Percentiles rank a stretch among this genome's conserved stretches.
phyloP scores from a whole-genome alignment of 1,139 yeast species.

The Scheffersomyces lignicola region DNA sequence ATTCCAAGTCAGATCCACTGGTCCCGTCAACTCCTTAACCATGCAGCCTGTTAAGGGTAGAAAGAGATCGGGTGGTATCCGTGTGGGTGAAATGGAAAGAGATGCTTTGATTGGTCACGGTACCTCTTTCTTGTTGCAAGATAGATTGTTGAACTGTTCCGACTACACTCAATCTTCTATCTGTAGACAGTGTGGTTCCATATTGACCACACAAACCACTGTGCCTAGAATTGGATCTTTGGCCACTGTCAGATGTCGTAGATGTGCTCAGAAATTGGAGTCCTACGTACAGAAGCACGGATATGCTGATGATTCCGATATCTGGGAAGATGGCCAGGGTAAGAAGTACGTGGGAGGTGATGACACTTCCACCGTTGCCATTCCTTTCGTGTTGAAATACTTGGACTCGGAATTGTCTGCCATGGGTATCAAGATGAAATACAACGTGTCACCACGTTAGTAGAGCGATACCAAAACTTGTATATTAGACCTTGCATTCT shows the following conservation, averaged over 20 bases:
- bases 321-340: slow-evolving; percentile 98
- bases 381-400: slow-evolving; percentile 94
- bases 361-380: slow-evolving; percentile 89
- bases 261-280: slow-evolving; percentile 74
- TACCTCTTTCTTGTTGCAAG: slow-evolving; percentile 94
- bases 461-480: slow-evolving; percentile 2
- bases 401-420: slow-evolving; percentile 95
- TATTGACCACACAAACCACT: slow-evolving; percentile 83
- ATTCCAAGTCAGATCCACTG: slow-evolving; percentile 98
- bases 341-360: slow-evolving; percentile 89
- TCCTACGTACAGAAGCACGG: slow-evolving; percentile 36
- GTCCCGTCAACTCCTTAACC: slow-evolving; percentile 94
- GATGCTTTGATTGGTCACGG: slow-evolving; percentile 99
- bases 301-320: slow-evolving; percentile 68
- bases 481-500: slow-evolving; percentile 5
- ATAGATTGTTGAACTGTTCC: slow-evolving; percentile 90
- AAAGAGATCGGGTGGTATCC: slow-evolving; percentile 98
- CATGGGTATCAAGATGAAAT: slow-evolving; percentile 94
- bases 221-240: slow-evolving; percentile 88
- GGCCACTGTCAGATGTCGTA: slow-evolving; percentile 82
- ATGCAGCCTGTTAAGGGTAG: slow-evolving; percentile 99
- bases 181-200: slow-evolving; percentile 92
- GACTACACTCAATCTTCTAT: slow-evolving; percentile 91
- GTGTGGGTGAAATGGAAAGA: slow-evolving; percentile 99
- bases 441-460: slow-evolving; percentile 68